Conservation (phyloP, 768 basidiomycete genomes). For the Tylopilus subfusipes region DNA sequence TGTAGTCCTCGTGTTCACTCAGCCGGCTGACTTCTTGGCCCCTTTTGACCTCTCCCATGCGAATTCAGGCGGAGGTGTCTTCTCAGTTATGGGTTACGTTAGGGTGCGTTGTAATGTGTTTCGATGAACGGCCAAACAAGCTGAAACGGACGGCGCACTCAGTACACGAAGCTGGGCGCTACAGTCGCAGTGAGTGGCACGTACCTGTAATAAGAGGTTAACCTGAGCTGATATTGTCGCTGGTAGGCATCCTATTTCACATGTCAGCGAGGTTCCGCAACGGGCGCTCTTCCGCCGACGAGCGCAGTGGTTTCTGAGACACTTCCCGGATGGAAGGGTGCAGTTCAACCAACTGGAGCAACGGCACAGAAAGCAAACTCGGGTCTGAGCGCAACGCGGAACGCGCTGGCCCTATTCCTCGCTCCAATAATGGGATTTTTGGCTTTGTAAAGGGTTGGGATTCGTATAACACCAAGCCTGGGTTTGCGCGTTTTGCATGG, state of each 20-base stretch:
- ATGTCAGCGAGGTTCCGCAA: slow-evolving; percentile 66
- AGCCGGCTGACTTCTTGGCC: slow-evolving; percentile 59
- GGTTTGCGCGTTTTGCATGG: neutral
- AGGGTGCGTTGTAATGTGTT: slow-evolving; percentile 33
- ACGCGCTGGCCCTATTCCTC: slow-evolving; percentile 21
- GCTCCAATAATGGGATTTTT: slow-evolving; percentile 29
- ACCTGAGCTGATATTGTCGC: slow-evolving; percentile 6
- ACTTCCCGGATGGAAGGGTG: slow-evolving; percentile 33
- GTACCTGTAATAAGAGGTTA: neutral
- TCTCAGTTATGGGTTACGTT: slow-evolving; percentile 58
- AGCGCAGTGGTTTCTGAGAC: slow-evolving; percentile 66
- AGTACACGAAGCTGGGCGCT: slow-evolving; percentile 54
- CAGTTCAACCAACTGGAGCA: slow-evolving; percentile 10
- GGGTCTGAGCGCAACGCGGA: slow-evolving; percentile 17
- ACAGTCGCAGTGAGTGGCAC: slow-evolving; percentile 53
- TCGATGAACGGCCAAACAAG: neutral
- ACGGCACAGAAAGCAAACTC: slow-evolving; percentile 22
- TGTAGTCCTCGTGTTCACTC: slow-evolving; percentile 59
- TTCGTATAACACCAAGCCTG: neutral
- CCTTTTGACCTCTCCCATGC: slow-evolving; percentile 53
- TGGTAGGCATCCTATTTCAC: slow-evolving; percentile 64
- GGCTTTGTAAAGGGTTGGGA: slow-evolving; percentile 14
- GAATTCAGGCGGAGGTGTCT: slow-evolving; percentile 49
- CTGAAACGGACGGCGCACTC: neutral
- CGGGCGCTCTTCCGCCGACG: slow-evolving; percentile 51